Base-by-base conservation (phyloP, 768 basidiomycete species). In the Coprinopsis marcescibilis region DNA sequence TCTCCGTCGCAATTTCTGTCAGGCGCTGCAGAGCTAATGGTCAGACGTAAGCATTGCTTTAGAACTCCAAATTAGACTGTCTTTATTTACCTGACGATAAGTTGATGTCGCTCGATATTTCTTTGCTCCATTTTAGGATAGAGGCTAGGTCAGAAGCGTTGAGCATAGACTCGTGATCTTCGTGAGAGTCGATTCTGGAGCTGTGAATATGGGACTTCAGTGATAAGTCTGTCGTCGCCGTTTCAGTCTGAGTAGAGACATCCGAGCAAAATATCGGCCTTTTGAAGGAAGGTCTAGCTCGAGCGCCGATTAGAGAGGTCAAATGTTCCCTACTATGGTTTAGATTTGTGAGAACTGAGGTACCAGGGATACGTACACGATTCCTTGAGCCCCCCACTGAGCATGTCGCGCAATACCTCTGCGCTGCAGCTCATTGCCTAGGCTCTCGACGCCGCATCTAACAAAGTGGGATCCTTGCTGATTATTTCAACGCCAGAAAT, bases 391-490 rank as follows among this genome's bases (percentile, higher is more conserved):
- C 19, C 84, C 84, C 83, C 81, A 85, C 56, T 84, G 82, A 3
- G 75, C 64, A 55, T 85, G 82, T 6, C 80, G 70, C 5, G 77
- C 65, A 49, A 85, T 81, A 1, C 79, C 84, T 25, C 82, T 75
- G 34, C 77, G 70, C 48, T 85, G 84, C 3, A 86, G 64, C 57
- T 86, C 84, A 41, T 68, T 69, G 10, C 84, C 85, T 1, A 88
- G 67, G 4, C 77, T 76, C 60, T 80, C 81, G 3, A 85, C 77
- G 1, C 79, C 81, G 52, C 74, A 76, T 30, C 77, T 72, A 6
- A 81, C 68, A 48, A 85, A 81, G 61, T 88, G 83, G 12, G 73
- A 73, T 3, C 85, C 85, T 81, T 85, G 79, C 81, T 83, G 44
- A 25, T 53, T 26, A 17, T 36, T 32, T 50, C 7, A 54, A 26